Conservation (phyloP, 148 eudicot genomes). For the Cornus controversa region DNA sequence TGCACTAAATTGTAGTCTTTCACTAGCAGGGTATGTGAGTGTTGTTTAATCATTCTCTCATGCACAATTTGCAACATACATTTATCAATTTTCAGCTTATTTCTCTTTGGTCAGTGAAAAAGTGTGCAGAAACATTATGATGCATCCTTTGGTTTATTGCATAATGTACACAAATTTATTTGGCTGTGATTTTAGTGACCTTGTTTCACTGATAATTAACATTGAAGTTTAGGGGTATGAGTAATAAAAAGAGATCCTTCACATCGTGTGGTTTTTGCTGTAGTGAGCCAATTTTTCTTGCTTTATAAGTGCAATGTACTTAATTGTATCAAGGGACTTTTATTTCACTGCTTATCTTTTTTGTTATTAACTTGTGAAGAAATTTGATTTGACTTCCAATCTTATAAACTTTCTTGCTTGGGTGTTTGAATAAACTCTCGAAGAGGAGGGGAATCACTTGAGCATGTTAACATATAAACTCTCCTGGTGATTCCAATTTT, state of each 20-base stretch:
- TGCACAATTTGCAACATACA: not conserved
- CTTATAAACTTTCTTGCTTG: not conserved
- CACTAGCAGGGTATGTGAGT: no score
- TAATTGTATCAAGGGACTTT: not conserved
- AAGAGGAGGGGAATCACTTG: not conserved
- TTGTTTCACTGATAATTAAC: not conserved
- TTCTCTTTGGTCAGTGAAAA: no score
- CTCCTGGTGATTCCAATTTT: not conserved
- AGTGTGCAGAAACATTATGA: not conserved
- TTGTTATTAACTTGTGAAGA: not conserved
- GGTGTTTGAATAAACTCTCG: not conserved
- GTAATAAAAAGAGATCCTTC: not conserved
- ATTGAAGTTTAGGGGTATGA: not conserved
- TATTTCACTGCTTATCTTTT: not conserved
- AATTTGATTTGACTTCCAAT: not conserved
- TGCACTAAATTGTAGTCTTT: no score
- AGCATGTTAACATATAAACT: not conserved
- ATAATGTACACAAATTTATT: not conserved
- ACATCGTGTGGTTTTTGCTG: no score
- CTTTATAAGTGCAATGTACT: not conserved
- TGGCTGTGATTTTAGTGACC: not conserved
- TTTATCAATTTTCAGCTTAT: not conserved
- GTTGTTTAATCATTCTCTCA: not conserved
- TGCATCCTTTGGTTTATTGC: not conserved
- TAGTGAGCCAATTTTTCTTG: no score